A percentile compares a stretch with the other conserved stretches of the same genome.
Conservation (phyloP, 768 basidiomycete species). For the Lactifluus pinguis region DNA sequence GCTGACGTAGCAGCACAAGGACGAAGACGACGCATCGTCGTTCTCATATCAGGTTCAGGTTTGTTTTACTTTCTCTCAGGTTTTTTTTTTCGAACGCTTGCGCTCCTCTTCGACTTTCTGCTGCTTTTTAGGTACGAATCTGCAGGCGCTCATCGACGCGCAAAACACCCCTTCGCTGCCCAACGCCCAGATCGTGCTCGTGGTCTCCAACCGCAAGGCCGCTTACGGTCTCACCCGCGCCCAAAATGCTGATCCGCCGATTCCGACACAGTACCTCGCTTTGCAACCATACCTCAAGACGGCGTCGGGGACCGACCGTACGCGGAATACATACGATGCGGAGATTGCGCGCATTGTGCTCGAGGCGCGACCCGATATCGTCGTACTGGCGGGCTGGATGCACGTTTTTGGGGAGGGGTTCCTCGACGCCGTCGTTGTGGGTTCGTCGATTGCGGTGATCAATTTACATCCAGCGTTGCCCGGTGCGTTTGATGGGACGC, state of each 20-base stretch:
- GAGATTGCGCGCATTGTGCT: slow-evolving; percentile 68
- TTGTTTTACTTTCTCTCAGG: not conserved
- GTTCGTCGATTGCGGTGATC: slow-evolving; percentile 69
- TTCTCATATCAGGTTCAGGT: slow-evolving; percentile 65
- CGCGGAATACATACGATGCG: slow-evolving; percentile 76
- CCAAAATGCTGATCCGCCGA: slow-evolving; percentile 54
- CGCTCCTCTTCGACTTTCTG: not conserved
- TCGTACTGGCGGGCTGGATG: slow-evolving; percentile 99
- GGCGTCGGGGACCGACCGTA: slow-evolving; percentile 59
- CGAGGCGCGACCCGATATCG: slow-evolving; percentile 60
- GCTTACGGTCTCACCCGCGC: slow-evolving; percentile 89
- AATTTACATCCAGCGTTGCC: slow-evolving; percentile 96
- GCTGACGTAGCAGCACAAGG: not conserved
- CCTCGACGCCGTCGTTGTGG: slow-evolving; percentile 58
- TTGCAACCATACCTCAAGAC: slow-evolving; percentile 77
- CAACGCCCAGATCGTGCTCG: slow-evolving; percentile 60
- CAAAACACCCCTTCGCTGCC: slow-evolving; percentile 67
- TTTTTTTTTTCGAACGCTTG: not conserved
- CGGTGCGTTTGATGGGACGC: slow-evolving; percentile 92
- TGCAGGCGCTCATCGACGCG: slow-evolving; percentile 93
- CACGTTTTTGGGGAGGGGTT: slow-evolving; percentile 84
- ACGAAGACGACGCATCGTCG: slow-evolving; percentile 20
- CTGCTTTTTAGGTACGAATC: slow-evolving; percentile 66
- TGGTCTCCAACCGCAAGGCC: slow-evolving; percentile 86
- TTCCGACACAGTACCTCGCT: slow-evolving; percentile 74